A percentile compares a stretch with the other conserved stretches of the same genome.
Conservation (phyloP, 805 yeast species). For the Wickerhamiella kurtzmanii region DNA sequence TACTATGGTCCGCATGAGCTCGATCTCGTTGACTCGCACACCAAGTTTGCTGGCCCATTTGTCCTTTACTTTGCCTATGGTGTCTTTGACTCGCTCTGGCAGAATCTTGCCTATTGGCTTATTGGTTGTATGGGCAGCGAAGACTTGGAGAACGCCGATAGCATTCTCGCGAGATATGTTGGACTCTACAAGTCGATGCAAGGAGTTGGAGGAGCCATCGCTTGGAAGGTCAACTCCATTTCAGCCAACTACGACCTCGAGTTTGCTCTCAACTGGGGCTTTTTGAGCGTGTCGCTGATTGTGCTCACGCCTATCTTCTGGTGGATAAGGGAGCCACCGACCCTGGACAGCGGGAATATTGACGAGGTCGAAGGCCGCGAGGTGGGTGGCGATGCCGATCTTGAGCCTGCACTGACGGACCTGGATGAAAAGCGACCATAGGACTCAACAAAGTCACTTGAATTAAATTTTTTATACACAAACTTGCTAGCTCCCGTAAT, state of each 20-base stretch:
- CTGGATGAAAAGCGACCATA: no score
- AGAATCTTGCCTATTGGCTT: slow-evolving; percentile 43
- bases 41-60: slow-evolving; percentile 44
- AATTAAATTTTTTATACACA: no score
- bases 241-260: slow-evolving; percentile 28
- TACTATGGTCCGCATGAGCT: slow-evolving; percentile 19
- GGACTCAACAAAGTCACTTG: no score
- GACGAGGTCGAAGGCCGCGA: not conserved
- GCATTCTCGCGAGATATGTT: slow-evolving; percentile 36
- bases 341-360: not conserved
- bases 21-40: slow-evolving; percentile 34
- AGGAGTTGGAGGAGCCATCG: slow-evolving; percentile 49
- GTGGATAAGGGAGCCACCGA: slow-evolving; percentile 10
- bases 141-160: slow-evolving; percentile 25
- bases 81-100: slow-evolving; percentile 45
- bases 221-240: slow-evolving; percentile 43
- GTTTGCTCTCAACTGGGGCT: slow-evolving; percentile 41
- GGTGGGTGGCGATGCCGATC: not conserved
- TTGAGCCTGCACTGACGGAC: no score
- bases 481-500: no score
- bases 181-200: slow-evolving; percentile 54
- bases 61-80: slow-evolving; percentile 53
- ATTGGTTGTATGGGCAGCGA: slow-evolving; percentile 48
- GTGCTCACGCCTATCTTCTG: slow-evolving; percentile 19
- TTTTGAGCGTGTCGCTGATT: slow-evolving; percentile 35